Percentiles rank a stretch among this genome's conserved stretches.
Evolutionary conservation across 768 basidiomycete species (phyloP).

Genomic region (Mycena rebaudengoi): DNA sequence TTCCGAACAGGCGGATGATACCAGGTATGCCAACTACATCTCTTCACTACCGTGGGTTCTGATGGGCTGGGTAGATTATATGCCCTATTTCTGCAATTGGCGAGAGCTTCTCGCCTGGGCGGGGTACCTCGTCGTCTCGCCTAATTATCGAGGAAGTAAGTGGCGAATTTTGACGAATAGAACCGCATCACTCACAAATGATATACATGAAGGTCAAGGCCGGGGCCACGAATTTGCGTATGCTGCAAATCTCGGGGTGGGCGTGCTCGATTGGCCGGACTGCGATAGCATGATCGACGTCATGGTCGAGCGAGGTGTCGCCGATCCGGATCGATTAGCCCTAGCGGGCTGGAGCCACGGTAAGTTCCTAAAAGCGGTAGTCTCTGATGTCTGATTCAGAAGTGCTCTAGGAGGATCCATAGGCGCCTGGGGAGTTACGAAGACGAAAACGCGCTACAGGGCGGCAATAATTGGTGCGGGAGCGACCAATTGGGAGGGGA

Average conservation of each 20-base stretch:
- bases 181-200: background rate
- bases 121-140: slow-evolving; percentile 46
- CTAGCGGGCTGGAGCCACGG: slow-evolving; percentile 50
- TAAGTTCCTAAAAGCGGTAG: slow-evolving; percentile 10
- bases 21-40: slow-evolving; percentile 1
- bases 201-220: slow-evolving; percentile 45
- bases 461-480: slow-evolving; percentile 47
- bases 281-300: slow-evolving; percentile 49
- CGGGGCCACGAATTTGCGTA: slow-evolving; percentile 43
- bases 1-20: slow-evolving; percentile 18
- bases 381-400: background rate
- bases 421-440: slow-evolving; percentile 46
- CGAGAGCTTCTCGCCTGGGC: slow-evolving; percentile 43
- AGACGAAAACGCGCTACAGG: slow-evolving; percentile 44
- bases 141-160: slow-evolving; percentile 48
- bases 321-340: slow-evolving; percentile 40
- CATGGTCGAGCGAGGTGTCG: slow-evolving; percentile 40
- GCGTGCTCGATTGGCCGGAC: slow-evolving; percentile 41
- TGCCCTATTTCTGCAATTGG: slow-evolving; percentile 51
- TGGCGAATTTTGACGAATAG: background rate
- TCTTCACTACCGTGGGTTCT: background rate
- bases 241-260: slow-evolving; percentile 40
- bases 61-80: slow-evolving; percentile 38
- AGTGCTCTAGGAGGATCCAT: slow-evolving; percentile 39
- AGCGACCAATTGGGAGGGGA: slow-evolving; percentile 45